Percentiles rank a stretch among this genome's conserved stretches.
Conservation (phyloP, 1,284 basidiomycete genomes). For the Cutaneotrichosporon arboriforme region DNA sequence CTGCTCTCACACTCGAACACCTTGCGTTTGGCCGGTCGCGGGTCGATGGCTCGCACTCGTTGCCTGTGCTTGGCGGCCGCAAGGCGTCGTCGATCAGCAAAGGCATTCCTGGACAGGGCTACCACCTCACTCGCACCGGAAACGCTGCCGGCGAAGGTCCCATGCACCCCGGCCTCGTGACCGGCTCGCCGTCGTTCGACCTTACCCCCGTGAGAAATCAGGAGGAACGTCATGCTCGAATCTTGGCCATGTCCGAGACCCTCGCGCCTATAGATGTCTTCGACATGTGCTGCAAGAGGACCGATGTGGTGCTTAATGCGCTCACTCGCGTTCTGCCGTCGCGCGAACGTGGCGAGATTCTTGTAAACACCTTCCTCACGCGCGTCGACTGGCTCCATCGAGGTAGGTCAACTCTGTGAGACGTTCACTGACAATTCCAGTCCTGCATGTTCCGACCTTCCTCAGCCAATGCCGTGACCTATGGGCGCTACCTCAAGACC, state of each 20-base stretch:
- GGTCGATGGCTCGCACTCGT: constrained; percentile 34
- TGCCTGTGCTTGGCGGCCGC: constrained; percentile 33
- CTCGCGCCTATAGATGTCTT: constrained; percentile 44
- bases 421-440: constrained; percentile 13
- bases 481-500: constrained; percentile 42
- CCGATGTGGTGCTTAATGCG: constrained; percentile 42
- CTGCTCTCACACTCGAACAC: constrained; percentile 48
- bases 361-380: constrained; percentile 44
- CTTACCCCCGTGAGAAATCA: constrained; percentile 1
- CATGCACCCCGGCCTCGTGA: not conserved
- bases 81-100: constrained; percentile 24
- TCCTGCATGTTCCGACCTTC: constrained; percentile 45
- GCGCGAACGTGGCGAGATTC: constrained; percentile 40
- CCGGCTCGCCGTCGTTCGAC: not conserved
- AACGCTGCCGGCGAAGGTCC: constrained; percentile 8
- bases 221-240: constrained; percentile 30
- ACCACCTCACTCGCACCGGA: constrained; percentile 32
- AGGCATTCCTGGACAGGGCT: constrained; percentile 35
- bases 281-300: constrained; percentile 41
- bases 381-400: constrained; percentile 50
- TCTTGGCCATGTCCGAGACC: constrained; percentile 37
- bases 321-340: constrained; percentile 42
- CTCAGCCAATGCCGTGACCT: constrained; percentile 45
- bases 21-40: constrained; percentile 46
- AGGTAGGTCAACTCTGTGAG: constrained; percentile 25